Percentiles rank a stretch among this genome's conserved stretches.
phyloP scores from a whole-genome alignment of 257 asterid genomes.

The Solanum tarapatanum region DNA sequence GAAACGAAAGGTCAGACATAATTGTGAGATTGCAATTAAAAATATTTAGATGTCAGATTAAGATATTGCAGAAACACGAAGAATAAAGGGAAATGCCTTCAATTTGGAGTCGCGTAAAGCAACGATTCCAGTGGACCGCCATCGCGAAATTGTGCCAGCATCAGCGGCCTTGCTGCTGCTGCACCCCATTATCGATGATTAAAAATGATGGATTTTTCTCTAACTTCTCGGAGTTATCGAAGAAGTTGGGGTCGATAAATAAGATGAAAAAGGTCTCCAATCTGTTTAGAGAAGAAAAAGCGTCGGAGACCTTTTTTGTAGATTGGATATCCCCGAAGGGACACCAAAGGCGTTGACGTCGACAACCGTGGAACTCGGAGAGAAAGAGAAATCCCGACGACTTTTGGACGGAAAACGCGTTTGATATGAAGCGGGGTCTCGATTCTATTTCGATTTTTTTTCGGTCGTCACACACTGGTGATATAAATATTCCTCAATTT shows the following conservation, averaged over 20 bases:
- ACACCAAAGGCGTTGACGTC: neutral
- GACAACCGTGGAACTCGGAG: neutral
- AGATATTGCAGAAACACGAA: neutral
- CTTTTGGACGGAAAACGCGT: neutral
- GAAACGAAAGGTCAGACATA: neutral
- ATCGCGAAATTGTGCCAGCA: slow-evolving; percentile 59
- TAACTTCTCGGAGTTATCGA: neutral
- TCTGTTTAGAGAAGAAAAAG: neutral
- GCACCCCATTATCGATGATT: slow-evolving; percentile 53
- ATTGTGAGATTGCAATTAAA: neutral
- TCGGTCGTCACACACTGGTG: neutral
- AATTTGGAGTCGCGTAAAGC: slow-evolving; percentile 88
- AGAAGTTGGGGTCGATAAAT: neutral
- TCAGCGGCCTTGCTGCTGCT: slow-evolving; percentile 55
- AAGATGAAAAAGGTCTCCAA: neutral
- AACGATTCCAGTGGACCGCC: slow-evolving; percentile 98
- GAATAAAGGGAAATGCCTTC: slow-evolving; percentile 30
- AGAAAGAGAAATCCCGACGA: neutral
- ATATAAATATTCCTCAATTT: neutral
- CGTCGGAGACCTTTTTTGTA: neutral
- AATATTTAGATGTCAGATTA: too few relatives aligned
- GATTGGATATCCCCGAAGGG: neutral
- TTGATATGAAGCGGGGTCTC: neutral
- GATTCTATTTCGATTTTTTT: neutral
- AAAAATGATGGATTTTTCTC: neutral